Evolutionary conservation across 805 yeast genomes (phyloP).

Genomic region (Candida coquimbonensis): DNA sequence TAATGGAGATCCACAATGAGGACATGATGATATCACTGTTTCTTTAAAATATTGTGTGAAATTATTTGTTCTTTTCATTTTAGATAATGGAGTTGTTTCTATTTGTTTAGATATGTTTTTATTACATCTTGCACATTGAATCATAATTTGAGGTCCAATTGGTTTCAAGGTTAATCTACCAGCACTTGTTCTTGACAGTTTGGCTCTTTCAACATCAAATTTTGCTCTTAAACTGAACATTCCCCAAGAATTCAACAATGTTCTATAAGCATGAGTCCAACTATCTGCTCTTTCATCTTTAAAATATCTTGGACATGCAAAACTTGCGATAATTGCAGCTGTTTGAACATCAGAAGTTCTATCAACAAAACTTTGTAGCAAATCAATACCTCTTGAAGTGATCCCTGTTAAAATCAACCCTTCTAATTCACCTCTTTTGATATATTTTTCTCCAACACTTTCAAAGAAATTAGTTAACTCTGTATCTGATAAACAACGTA

Average conservation of each 20-base stretch:
- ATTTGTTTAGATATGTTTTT: constrained; percentile 48
- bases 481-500: constrained; percentile 74
- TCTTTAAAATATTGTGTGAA: constrained; percentile 7
- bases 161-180: constrained; percentile 43
- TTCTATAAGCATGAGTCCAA: constrained; percentile 72
- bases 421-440: constrained; percentile 77
- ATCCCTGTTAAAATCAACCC: constrained; percentile 90
- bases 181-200: constrained; percentile 45
- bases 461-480: constrained; percentile 69
- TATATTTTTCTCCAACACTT: constrained; percentile 63
- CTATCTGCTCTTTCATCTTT: constrained; percentile 61
- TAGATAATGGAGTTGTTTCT: constrained; percentile 2
- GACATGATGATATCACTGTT: constrained; percentile 39
- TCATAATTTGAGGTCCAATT: constrained; percentile 65
- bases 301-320: constrained; percentile 81
- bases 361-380: constrained; percentile 82
- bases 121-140: constrained; percentile 81
- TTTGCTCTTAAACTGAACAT: constrained; percentile 72
- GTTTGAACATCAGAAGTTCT: constrained; percentile 88
- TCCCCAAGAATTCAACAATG: constrained; percentile 71
- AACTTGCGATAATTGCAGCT: constrained; percentile 73
- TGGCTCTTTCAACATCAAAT: constrained; percentile 74
- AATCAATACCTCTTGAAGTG: constrained; percentile 73
- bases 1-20: constrained; percentile 79
- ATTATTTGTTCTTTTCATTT: constrained; percentile 8